Evolutionary conservation across 176 grass and related monocot genomes (phyloP).

Genomic region (Aegilops sharonensis): DNA sequence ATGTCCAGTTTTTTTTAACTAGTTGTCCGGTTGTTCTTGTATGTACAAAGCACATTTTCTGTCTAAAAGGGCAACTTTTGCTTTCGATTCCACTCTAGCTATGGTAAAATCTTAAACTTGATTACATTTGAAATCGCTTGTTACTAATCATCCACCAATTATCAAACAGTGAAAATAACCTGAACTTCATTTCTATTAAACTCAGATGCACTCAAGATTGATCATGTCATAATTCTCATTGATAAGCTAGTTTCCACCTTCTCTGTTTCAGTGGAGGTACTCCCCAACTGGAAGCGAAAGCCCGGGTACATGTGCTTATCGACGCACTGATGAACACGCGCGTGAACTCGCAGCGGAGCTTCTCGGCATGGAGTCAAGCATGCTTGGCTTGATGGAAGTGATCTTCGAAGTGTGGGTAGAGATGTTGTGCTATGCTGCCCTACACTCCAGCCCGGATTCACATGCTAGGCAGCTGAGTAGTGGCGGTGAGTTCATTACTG

Average conservation of each 20-base stretch:
- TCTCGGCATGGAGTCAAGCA: not conserved
- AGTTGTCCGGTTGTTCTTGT: too few species aligned
- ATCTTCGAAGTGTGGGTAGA: not conserved
- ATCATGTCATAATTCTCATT: not conserved
- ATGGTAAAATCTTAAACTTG: too few species aligned
- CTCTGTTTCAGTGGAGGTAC: not conserved
- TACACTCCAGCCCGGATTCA: not conserved
- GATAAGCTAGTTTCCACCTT: not conserved
- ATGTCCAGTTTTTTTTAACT: too few species aligned
- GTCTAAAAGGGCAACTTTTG: too few species aligned
- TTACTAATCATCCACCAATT: too few species aligned
- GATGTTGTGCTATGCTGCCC: not conserved
- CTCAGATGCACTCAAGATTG: too few species aligned
- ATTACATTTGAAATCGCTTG: too few species aligned
- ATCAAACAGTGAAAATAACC: too few species aligned
- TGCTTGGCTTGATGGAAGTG: not conserved
- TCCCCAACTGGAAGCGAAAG: not conserved
- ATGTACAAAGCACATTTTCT: too few species aligned
- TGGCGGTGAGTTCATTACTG: not conserved
- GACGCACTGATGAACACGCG: not conserved
- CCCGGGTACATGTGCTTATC: not conserved
- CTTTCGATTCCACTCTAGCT: too few species aligned
- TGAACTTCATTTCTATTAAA: not conserved
- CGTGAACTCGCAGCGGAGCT: not conserved
- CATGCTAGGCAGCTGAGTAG: not conserved